phyloP scores from a whole-genome alignment of 192 early-diverging fungal species.

The Coemansia sp. region DNA sequence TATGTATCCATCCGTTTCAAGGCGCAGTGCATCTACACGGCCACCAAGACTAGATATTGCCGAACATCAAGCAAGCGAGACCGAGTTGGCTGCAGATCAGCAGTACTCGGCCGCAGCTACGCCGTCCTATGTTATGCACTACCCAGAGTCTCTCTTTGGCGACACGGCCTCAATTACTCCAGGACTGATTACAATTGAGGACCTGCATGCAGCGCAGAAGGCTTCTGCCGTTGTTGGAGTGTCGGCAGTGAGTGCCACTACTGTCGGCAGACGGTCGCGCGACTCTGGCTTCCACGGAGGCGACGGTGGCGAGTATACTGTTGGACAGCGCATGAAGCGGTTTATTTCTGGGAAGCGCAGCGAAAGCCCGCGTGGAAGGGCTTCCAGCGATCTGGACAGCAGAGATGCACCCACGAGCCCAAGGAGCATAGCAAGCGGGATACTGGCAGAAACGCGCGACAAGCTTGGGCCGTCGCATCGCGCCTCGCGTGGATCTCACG shows the following conservation, averaged over 20 bases:
- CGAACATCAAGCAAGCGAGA: not conserved
- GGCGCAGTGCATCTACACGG: not conserved
- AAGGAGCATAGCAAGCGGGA: conserved; percentile 9
- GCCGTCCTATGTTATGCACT: conserved; percentile 54
- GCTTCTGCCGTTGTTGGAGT: conserved; percentile 48
- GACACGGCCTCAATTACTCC: conserved; percentile 38
- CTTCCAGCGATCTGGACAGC: conserved; percentile 6
- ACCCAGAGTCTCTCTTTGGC: conserved; percentile 48
- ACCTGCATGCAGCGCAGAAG: conserved; percentile 50
- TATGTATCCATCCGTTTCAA: conserved; percentile 6
- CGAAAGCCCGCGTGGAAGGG: conserved; percentile 20
- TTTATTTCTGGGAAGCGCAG: conserved; percentile 45
- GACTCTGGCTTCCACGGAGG: conserved; percentile 33
- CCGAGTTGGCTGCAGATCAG: not conserved
- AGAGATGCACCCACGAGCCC: conserved; percentile 21
- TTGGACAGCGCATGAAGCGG: conserved; percentile 50
- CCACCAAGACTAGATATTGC: not conserved
- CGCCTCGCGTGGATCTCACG: conserved; percentile 32
- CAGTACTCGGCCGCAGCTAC: conserved; percentile 20
- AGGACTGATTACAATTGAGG: conserved; percentile 46
- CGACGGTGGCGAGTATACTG: conserved; percentile 25
- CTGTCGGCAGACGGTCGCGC: conserved; percentile 35
- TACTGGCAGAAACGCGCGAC: conserved; percentile 19
- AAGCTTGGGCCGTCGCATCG: conserved; percentile 36
- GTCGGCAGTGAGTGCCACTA: conserved; percentile 41